Evolutionary conservation across 1,284 basidiomycete species (phyloP).

Genomic region (Entoloma clypeatum): DNA sequence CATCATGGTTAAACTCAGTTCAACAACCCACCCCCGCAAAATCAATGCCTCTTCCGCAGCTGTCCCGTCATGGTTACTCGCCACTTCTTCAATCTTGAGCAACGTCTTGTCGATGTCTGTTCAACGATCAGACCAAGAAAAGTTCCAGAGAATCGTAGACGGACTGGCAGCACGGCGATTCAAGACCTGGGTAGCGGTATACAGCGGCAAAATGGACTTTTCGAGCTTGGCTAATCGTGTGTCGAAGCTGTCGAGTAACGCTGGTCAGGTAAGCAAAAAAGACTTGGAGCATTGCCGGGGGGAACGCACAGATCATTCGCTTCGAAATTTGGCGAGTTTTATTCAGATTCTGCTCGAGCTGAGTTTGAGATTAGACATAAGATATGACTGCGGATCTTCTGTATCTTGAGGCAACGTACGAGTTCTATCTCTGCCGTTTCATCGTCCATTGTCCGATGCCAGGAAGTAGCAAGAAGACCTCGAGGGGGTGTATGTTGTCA

Average conservation of each 20-base stretch:
- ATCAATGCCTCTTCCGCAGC: conserved; percentile 75
- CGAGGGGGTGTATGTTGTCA: too few species aligned
- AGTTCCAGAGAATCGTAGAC: conserved; percentile 22
- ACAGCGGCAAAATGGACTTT: conserved; percentile 75
- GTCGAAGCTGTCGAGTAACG: conserved; percentile 76
- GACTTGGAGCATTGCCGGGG: not conserved
- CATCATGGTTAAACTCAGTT: not conserved
- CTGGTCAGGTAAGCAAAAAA: conserved; percentile 40
- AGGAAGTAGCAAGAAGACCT: too few species aligned
- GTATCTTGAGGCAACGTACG: conserved; percentile 33
- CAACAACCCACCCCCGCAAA: conserved; percentile 57
- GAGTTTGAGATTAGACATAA: not conserved
- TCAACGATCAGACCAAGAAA: conserved; percentile 3
- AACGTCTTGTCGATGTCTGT: conserved; percentile 76
- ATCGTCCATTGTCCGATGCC: too few species aligned
- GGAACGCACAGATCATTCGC: conserved; percentile 74
- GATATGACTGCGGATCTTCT: conserved; percentile 1
- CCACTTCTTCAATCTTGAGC: conserved; percentile 71
- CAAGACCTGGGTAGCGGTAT: conserved; percentile 69
- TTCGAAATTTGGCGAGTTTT: conserved; percentile 80
- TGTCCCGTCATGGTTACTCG: conserved; percentile 70
- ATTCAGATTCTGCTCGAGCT: conserved; percentile 83
- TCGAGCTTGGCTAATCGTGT: conserved; percentile 73
- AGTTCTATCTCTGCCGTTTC: conserved; percentile 76
- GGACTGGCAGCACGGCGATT: conserved; percentile 65